Base-by-base conservation (phyloP, 1,284 basidiomycete genomes). In the Hymenochaete sp. region DNA sequence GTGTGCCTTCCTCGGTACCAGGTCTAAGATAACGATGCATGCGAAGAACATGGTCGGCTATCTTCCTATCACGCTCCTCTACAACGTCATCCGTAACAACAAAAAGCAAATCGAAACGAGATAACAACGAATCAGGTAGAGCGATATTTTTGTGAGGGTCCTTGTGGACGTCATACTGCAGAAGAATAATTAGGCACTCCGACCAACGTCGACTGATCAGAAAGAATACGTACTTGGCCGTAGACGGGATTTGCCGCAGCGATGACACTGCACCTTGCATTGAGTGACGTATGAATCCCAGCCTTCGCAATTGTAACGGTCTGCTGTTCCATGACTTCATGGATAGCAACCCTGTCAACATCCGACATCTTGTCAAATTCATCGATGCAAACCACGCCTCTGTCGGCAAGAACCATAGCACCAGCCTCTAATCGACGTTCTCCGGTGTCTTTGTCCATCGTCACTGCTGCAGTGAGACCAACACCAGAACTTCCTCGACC, bases 331-430 rank as follows among this genome's bases (percentile, higher is more conserved):
- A 99, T 99, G 58, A 98, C 96, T 80, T 99, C 96, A 67, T 99
- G 96, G 56, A 99, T 99, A 24, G 96, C 95, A n/a, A 98, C 95
- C 55, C 96, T 82, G 67, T 99, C 95, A 53, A 97, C 77, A 57
- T 98, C 96, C 25, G 89, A 93, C 95, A 99, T 98, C 65, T 99
- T 99, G 75, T 99, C 95, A 59, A 99, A 99, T 67, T 99, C 95
- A 66, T 99, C 96, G 57, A 99, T 98, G 66, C 95, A 99, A 38
- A 98, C 95, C 10, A 98, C 93, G 16, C 96, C 96, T 51, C 93
- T 82, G 64, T 99, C 96, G n/a, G 96, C 96, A 38, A 99, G 80
- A 26, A 99, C 96, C 96, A 99, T 98, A 10, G 96, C 96, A 49
- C 96, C 96, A 6, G 95, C 96, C 68, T 98, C 96, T 38, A 98